These are phyloP conservation scores for Tetratostichococcus sp. DNA, from an alignment of 139 green algal genomes.

Conservation along the genomic window DNA sequence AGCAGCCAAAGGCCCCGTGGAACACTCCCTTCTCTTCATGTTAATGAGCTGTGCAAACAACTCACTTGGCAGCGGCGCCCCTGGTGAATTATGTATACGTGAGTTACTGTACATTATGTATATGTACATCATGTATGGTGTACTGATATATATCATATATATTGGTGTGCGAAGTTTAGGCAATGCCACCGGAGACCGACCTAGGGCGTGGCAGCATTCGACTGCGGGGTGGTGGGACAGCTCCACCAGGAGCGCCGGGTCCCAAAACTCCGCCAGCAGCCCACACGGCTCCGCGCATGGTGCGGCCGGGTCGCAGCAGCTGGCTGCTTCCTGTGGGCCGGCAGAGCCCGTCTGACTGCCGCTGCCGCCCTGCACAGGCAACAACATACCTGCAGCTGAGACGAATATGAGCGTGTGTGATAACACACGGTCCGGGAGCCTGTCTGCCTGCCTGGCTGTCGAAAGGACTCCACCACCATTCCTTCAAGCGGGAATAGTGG, in stretches of 20 bases:
- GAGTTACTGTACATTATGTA: not conserved
- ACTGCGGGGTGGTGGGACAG: slow-evolving; percentile 62
- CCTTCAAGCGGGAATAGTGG: too few species aligned
- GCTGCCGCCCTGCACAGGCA: not conserved
- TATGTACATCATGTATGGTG: not conserved
- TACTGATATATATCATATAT: too few species aligned
- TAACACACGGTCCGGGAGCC: too few species aligned
- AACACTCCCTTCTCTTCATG: too few species aligned
- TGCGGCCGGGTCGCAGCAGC: not conserved
- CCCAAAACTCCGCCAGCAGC: slow-evolving; percentile 69
- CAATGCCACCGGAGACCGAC: not conserved
- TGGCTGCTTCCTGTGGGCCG: too few species aligned
- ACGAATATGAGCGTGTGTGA: too few species aligned
- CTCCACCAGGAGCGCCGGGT: slow-evolving; percentile 29
- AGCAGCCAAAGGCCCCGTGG: not conserved
- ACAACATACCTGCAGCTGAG: not conserved
- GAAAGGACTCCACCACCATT: too few species aligned
- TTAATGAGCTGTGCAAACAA: too few species aligned
- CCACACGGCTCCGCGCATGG: slow-evolving; percentile 31
- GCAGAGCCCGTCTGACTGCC: not conserved
- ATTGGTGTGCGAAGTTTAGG: too few species aligned
- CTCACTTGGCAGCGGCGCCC: too few species aligned
- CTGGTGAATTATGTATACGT: not conserved
- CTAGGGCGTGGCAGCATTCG: slow-evolving; percentile 54
- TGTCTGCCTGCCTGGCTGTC: too few species aligned